Conservation (phyloP, 306 rosid species). For the Cucurbita moschata region DNA sequence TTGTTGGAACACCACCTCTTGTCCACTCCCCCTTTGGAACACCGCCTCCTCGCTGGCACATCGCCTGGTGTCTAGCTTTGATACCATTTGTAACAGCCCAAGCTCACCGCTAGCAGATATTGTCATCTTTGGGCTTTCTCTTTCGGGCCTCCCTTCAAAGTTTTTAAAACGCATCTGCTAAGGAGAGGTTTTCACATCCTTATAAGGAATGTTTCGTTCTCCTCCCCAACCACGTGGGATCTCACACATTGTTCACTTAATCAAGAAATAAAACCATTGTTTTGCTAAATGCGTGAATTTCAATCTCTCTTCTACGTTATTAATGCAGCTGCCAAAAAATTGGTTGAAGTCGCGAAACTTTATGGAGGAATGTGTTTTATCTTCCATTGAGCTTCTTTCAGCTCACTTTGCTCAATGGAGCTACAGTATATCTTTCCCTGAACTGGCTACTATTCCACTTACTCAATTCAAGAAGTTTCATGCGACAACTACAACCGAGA, state of each 20-base stretch:
- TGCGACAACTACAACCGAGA: conserved; percentile 50
- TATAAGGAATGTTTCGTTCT: no score
- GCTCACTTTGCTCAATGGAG: conserved; percentile 83
- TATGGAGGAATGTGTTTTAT: conserved; percentile 57
- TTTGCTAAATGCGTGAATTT: neutral
- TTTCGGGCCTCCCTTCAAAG: no score
- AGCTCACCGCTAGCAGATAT: no score
- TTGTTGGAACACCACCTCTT: no score
- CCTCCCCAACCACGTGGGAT: no score
- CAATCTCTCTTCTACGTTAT: conserved; percentile 2
- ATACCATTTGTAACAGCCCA: no score
- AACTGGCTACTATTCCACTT: conserved; percentile 67
- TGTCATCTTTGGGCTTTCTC: no score
- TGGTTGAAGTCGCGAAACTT: conserved; percentile 72
- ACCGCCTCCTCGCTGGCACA: no score
- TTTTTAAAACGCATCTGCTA: no score
- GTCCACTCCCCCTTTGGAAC: no score
- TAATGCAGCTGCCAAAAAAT: conserved; percentile 65
- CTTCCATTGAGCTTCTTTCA: conserved; percentile 67
- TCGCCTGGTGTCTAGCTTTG: no score
- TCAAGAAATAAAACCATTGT: neutral
- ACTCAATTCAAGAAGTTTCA: conserved; percentile 52
- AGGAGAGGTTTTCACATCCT: no score
- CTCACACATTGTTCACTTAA: neutral
- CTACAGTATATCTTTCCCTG: conserved; percentile 77